Conservation (phyloP, 164 flowering plant genomes). For the Vitis riparia region DNA sequence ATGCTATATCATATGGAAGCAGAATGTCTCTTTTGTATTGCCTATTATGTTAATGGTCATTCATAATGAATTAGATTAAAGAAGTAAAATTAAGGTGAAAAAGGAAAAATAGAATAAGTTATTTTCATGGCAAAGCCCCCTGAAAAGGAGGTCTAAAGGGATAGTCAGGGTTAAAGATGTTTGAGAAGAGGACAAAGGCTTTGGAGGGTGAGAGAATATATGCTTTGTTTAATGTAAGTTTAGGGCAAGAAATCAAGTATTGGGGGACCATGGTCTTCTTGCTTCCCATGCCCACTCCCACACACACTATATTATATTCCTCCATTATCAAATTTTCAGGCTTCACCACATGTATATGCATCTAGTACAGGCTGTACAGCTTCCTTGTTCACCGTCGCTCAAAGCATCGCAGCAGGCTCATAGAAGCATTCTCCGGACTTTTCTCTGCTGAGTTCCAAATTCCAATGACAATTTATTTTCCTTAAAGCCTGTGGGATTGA, state of each 20-base stretch:
- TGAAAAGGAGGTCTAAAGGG: not conserved
- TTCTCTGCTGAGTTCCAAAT: too few species aligned
- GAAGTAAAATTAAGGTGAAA: not conserved
- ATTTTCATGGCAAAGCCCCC: not conserved
- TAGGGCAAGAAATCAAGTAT: not conserved
- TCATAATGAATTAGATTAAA: not conserved
- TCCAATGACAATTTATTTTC: too few species aligned
- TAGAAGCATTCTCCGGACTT: too few species aligned
- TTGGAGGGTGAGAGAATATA: slow-evolving; percentile 8
- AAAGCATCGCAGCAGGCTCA: too few species aligned
- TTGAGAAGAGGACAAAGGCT: slow-evolving; percentile 13
- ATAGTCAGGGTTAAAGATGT: slow-evolving; percentile 4
- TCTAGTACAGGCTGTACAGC: too few species aligned
- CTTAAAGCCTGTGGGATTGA: too few species aligned
- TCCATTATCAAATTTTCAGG: not conserved
- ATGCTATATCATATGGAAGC: too few species aligned
- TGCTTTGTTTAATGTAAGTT: slow-evolving; percentile 6
- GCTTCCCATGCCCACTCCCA: not conserved
- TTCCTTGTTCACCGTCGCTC: too few species aligned
- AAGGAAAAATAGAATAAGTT: not conserved
- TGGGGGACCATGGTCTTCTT: slow-evolving; percentile 2
- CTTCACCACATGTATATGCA: too few species aligned
- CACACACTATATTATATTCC: too few species aligned
- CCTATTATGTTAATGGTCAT: not conserved
- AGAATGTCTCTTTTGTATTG: too few species aligned